Evolutionary conservation across 2,329 filamentous ascomycete genomes (phyloP).

Genomic region (Apiospora kogelbergensis): DNA sequence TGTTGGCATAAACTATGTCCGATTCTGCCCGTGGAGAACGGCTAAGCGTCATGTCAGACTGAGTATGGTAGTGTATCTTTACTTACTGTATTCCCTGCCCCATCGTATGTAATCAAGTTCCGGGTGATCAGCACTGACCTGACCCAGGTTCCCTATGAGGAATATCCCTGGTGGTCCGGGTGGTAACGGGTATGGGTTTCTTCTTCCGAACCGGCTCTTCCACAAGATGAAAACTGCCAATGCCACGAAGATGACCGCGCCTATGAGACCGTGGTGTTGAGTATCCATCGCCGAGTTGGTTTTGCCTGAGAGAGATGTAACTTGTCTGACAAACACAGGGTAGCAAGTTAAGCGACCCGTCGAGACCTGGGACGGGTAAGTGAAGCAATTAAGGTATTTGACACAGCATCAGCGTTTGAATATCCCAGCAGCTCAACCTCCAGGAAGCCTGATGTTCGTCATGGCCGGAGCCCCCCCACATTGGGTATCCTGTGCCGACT

Average conservation of each 20-base stretch:
- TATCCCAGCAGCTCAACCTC: not conserved
- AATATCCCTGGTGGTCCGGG: conserved; percentile 29
- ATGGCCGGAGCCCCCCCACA: not conserved
- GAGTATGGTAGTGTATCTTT: conserved; percentile 23
- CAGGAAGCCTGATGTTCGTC: not conserved
- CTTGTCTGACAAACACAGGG: not conserved
- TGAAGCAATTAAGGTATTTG: not conserved
- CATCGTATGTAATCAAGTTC: conserved; percentile 31
- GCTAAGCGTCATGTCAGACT: conserved; percentile 29
- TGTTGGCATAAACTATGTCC: conserved; percentile 33
- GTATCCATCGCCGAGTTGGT: not conserved
- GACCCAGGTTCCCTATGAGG: conserved; percentile 30
- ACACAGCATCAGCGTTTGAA: not conserved
- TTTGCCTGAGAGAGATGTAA: not conserved
- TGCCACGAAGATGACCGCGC: conserved; percentile 10
- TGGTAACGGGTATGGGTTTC: conserved; percentile 23
- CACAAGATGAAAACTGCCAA: conserved; percentile 14
- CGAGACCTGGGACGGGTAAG: not conserved
- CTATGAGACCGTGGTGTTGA: conserved; percentile 8
- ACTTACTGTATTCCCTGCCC: conserved; percentile 32
- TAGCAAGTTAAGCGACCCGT: not conserved
- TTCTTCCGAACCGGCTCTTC: conserved; percentile 11
- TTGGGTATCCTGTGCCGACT: not conserved
- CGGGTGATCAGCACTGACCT: conserved; percentile 29
- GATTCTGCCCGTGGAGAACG: conserved; percentile 21